Base-by-base conservation (phyloP, 805 yeast species). In the Candida patagonica region DNA sequence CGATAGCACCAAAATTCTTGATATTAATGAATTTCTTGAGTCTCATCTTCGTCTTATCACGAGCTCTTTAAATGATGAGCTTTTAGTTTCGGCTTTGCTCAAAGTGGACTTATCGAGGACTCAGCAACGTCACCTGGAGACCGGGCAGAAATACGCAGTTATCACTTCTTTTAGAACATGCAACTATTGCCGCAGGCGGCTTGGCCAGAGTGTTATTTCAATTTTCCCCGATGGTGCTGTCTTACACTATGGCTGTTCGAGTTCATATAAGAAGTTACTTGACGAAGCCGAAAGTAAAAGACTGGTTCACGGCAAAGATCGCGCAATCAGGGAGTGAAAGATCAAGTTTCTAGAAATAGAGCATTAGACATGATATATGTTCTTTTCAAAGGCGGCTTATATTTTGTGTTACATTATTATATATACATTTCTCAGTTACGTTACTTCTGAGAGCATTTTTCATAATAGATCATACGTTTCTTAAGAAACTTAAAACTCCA, bases 401-500 rank as follows among this genome's bases (percentile, higher is more conserved):
- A n/a, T n/a, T n/a, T n/a, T n/a, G n/a, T n/a, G n/a, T n/a, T n/a
- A n/a, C n/a, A n/a, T n/a, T n/a, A n/a, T n/a, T n/a, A n/a, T n/a
- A n/a, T n/a, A n/a, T n/a, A n/a, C n/a, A n/a, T n/a, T n/a, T n/a
- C n/a, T n/a, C n/a, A n/a, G n/a, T n/a, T n/a, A n/a, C n/a, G n/a
- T n/a, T n/a, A n/a, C n/a, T n/a, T n/a, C n/a, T n/a, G n/a, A n/a
- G n/a, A n/a, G n/a, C n/a, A n/a, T n/a, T n/a, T n/a, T n/a, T n/a
- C n/a, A n/a, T n/a, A n/a, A n/a, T n/a, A n/a, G n/a, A n/a, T 23
- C 38, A 47, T 10, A 42, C 40, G 17, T 48, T 39, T 26, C 60
- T 36, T 35, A 85, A 65, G 52, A 83, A 76, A 47, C 68, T 71
- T 24, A 82, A 62, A 13, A 87, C 86, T 42, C 94, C 88, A 1